Evolutionary conservation across 495 filamentous ascomycete species (phyloP), one percentile per base, ranked within the genome.

Genomic region (Xylaria grammica): DNA sequence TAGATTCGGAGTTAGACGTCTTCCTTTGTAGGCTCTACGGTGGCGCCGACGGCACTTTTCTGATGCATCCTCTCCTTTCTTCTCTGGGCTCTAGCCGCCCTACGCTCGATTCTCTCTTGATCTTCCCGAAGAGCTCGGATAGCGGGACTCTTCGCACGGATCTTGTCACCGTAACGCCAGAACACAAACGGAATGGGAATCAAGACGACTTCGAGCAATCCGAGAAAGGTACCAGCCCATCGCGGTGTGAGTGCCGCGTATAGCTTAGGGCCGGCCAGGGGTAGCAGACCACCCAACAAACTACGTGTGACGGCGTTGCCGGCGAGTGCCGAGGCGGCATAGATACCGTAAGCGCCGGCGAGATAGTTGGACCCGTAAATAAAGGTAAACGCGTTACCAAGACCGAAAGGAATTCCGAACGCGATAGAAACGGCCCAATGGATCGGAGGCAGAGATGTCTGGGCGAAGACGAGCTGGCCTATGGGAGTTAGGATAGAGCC

Each of bases 101-200:
- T 59, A 27, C 77, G 78, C 62, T 91, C 88, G 38, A 86, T 71
- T 73, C 78, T 86, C 66, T 82, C 85, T 72, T 85, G 84, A 62
- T 94, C 90, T 71, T 87, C 87, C 63, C 89, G 82, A 86, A 96
- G 87, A 51, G 78, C 74, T 62, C 81, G 73, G 57, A 96, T 92
- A 22, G 94, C 77, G 9, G 78, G 77, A 60, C 88, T 91, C 69
- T 78, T 86, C 57, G 74, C 79, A 19, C 92, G 80, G 51, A 96
- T 92, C 67, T 75, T 81, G 22, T 86, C 81, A 0, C 92, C 91
- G 68, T 90, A 93, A 40, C 80, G 83, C 64, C 91, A 96, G 69
- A 96, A 95, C 10, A 89, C 76, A 55, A 93, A 83, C 0, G 92
- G 92, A 65, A 96, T 94, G 0, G 92, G 92, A 19, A 94, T 86